These are phyloP conservation scores for Mycena leptocephala DNA, from an alignment of 768 basidiomycete genomes.

Conservation along the genomic window DNA sequence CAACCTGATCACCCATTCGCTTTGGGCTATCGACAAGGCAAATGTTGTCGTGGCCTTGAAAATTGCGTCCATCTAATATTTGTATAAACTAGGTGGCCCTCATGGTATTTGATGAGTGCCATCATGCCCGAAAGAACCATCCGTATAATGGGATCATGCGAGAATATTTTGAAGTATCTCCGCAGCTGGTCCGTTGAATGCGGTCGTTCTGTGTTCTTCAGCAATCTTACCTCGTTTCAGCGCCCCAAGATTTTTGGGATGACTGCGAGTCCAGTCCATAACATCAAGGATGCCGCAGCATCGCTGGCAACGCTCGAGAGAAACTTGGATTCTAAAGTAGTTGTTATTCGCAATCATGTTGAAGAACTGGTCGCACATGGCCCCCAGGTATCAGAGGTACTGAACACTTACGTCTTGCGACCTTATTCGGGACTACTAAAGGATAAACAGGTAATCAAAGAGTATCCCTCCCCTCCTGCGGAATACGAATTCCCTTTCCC, in stretches of 20 bases:
- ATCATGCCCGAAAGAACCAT: conserved; percentile 84
- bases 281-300: conserved; percentile 75
- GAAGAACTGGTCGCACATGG: conserved; percentile 76
- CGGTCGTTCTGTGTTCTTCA: not conserved
- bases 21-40: conserved; percentile 82
- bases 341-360: conserved; percentile 80
- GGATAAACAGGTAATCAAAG: conserved; percentile 67
- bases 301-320: conserved; percentile 78
- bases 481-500: conserved; percentile 73
- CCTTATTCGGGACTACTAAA: conserved; percentile 5
- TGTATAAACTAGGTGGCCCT: conserved; percentile 62
- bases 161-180: conserved; percentile 69
- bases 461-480: conserved; percentile 69
- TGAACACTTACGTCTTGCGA: not conserved
- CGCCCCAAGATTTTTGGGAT: conserved; percentile 94
- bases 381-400: conserved; percentile 78
- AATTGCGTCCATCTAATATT: not conserved
- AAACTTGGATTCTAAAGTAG: conserved; percentile 82
- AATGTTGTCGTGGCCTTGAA: not conserved
- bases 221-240: conserved; percentile 21
- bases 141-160: conserved; percentile 87
- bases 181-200: conserved; percentile 38
- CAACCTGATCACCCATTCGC: conserved; percentile 85
- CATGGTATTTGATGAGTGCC: conserved; percentile 88
- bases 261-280: conserved; percentile 94